Evolutionary conservation across 306 rosid species (phyloP).

Genomic region (Cajanus cajan): DNA sequence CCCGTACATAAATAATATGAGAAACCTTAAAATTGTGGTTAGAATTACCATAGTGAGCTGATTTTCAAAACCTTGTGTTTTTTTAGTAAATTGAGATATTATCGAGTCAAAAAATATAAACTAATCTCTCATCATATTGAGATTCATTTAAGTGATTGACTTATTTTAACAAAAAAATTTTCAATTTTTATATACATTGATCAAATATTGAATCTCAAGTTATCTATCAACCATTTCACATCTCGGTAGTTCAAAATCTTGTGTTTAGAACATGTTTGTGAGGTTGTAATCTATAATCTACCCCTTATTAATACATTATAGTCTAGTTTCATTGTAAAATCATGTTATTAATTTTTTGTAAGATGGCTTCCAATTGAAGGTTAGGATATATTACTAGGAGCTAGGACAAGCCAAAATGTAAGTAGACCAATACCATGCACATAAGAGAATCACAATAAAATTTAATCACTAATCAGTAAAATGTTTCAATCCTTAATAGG

Average conservation of each 20-base stretch:
- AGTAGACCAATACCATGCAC: not conserved
- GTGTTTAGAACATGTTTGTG: not conserved
- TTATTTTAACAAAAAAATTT: too few species aligned
- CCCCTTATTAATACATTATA: not conserved
- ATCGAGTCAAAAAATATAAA: too few species aligned
- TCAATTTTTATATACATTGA: too few species aligned
- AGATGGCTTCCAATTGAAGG: not conserved
- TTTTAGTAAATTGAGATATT: too few species aligned
- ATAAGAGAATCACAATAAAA: not conserved
- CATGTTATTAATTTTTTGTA: not conserved
- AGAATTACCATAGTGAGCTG: not conserved
- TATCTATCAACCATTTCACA: too few species aligned
- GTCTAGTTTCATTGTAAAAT: not conserved
- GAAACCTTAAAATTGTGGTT: too few species aligned
- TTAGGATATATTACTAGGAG: not conserved
- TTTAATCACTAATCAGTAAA: not conserved
- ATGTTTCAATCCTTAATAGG: not conserved
- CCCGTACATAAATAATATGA: too few species aligned
- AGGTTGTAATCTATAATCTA: not conserved
- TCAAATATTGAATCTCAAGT: too few species aligned
- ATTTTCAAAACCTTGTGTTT: too few species aligned
- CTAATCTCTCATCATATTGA: too few species aligned
- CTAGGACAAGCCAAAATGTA: not conserved
- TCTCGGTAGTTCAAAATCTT: too few species aligned
- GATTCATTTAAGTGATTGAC: too few species aligned